Conservation (phyloP, 176 grass and related monocot species). For the Urochloa ruziziensis region DNA sequence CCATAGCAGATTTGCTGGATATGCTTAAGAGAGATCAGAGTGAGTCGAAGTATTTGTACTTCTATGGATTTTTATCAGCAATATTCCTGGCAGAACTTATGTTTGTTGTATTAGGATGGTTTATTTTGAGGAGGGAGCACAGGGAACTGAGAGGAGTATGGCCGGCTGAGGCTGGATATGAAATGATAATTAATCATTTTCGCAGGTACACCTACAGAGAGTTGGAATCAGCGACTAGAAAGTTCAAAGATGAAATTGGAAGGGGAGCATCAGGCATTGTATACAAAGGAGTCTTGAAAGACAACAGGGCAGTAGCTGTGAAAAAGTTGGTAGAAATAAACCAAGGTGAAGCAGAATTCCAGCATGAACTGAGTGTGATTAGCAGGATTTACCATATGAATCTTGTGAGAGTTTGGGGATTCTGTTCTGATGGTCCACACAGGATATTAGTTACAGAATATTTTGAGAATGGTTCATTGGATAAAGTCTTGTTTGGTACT, state of each 20-base stretch:
- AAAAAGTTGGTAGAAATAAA: constrained; percentile 15
- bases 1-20: constrained; percentile 17
- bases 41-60: constrained; percentile 6
- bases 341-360: constrained; percentile 23
- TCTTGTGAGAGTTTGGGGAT: constrained; percentile 29
- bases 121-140: constrained; percentile 28
- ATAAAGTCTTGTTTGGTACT: constrained; percentile 1
- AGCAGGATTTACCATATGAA: constrained; percentile 29
- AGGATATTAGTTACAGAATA: constrained; percentile 37
- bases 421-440: constrained; percentile 28
- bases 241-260: constrained; percentile 26
- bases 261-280: constrained; percentile 27
- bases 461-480: constrained; percentile 26
- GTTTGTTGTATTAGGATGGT: constrained; percentile 33
- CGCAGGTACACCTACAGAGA: constrained; percentile 33
- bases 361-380: constrained; percentile 21
- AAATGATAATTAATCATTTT: constrained; percentile 36
- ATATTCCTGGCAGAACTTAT: constrained; percentile 22
- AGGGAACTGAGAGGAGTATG: constrained; percentile 24
- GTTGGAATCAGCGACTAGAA: constrained; percentile 15
- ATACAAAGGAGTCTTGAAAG: constrained; percentile 29
- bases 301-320: constrained; percentile 23
- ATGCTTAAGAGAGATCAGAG: neutral
- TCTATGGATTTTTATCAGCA: constrained; percentile 46
- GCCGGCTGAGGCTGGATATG: constrained; percentile 34